phyloP scores from a whole-genome alignment of 768 basidiomycete species.

The Pisolithus microcarpus region DNA sequence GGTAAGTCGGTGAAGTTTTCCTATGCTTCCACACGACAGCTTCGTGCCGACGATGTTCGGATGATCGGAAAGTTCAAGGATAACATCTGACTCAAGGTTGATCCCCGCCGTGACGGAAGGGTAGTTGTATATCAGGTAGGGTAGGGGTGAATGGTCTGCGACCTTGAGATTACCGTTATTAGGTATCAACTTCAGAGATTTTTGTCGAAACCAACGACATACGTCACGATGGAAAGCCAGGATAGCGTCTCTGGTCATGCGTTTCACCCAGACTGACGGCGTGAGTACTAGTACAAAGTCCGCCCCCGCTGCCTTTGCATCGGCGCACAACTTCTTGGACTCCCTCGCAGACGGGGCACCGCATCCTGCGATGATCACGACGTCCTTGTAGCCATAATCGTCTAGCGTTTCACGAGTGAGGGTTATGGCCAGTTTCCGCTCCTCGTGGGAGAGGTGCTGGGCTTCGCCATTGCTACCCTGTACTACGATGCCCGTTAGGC shows the following conservation, averaged over 20 bases:
- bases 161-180: conserved; percentile 36
- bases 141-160: conserved; percentile 59
- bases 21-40: conserved; percentile 79
- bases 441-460: conserved; percentile 66
- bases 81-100: conserved; percentile 76
- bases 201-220: conserved; percentile 6
- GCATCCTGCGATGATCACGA: conserved; percentile 74
- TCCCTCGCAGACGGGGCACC: conserved; percentile 76
- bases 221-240: conserved; percentile 62
- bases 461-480: conserved; percentile 76
- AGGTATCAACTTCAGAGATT: background rate
- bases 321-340: conserved; percentile 59
- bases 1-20: conserved; percentile 73
- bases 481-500: conserved; percentile 63
- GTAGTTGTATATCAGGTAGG: conserved; percentile 82
- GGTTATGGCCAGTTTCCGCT: conserved; percentile 55
- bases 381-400: conserved; percentile 58
- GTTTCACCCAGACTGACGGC: conserved; percentile 61
- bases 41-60: conserved; percentile 84
- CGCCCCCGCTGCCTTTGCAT: conserved; percentile 80
- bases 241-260: conserved; percentile 58
- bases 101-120: conserved; percentile 74
- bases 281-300: conserved; percentile 70
- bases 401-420: conserved; percentile 68
- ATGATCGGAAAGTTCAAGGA: conserved; percentile 61